phyloP scores from a whole-genome alignment of 768 basidiomycete genomes.

The Trametes cinnabarina region DNA sequence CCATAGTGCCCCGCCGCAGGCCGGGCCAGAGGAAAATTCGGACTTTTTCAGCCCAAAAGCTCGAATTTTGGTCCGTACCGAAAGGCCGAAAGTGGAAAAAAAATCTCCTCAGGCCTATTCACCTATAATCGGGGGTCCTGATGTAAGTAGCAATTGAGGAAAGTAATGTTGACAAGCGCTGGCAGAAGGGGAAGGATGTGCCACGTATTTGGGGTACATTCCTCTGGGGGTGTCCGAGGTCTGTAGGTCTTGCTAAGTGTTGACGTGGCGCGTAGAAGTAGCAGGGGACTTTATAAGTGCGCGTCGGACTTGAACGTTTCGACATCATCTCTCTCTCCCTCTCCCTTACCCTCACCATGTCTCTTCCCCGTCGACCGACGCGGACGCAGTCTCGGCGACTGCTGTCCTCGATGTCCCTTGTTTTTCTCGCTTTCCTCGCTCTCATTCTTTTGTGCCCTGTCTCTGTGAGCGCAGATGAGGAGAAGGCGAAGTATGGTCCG shows the following conservation, averaged over 20 bases:
- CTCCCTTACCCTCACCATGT: constrained; percentile 25
- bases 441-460: constrained; percentile 70
- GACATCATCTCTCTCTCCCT: constrained; percentile 11
- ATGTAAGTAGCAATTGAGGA: no score
- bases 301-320: constrained; percentile 4
- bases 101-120: no score
- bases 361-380: constrained; percentile 43
- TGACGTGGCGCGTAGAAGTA: constrained; percentile 23
- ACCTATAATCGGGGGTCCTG: no score
- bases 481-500: constrained; percentile 78
- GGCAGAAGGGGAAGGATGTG: neutral
- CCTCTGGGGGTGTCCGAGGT: constrained; percentile 14
- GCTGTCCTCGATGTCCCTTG: constrained; percentile 57
- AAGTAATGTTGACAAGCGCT: neutral
- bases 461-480: constrained; percentile 56
- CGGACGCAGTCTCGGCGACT: constrained; percentile 56
- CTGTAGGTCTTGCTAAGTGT: constrained; percentile 8
- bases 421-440: constrained; percentile 53
- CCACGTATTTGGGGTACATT: constrained; percentile 12
- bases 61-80: no score
- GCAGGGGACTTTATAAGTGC: constrained; percentile 12
- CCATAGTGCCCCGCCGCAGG: no score
- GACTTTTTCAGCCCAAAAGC: no score
- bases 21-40: no score
- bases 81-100: no score